phyloP scores from a whole-genome alignment of 805 yeast genomes.

The Ogataea philodendri region DNA sequence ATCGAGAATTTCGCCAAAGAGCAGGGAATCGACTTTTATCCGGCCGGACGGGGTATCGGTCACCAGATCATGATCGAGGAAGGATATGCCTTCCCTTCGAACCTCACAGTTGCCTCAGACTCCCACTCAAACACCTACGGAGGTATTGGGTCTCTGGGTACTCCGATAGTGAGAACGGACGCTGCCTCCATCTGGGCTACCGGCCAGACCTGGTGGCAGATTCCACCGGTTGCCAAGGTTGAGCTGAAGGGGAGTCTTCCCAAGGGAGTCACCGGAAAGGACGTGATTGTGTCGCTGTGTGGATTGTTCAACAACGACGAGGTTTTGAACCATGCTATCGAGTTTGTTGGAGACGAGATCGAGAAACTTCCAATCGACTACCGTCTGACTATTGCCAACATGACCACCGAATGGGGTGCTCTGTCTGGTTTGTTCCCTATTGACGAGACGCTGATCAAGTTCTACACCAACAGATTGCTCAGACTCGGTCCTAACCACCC shows the following conservation, averaged over 20 bases:
- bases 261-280: constrained; percentile 90
- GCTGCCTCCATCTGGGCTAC: constrained; percentile 99
- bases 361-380: constrained; percentile 70
- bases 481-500: constrained; percentile 60
- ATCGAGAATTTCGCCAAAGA: constrained; percentile 85
- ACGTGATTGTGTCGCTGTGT: constrained; percentile 93
- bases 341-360: constrained; percentile 83
- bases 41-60: constrained; percentile 99
- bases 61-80: constrained; percentile 99
- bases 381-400: constrained; percentile 89
- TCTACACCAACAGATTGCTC: constrained; percentile 65
- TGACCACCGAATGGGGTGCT: constrained; percentile 99
- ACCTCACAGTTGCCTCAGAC: constrained; percentile 93
- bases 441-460: constrained; percentile 70
- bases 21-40: constrained; percentile 94
- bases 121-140: constrained; percentile 98
- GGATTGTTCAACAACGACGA: constrained; percentile 91
- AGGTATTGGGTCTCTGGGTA: constrained; percentile 93
- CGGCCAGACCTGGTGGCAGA: constrained; percentile 99
- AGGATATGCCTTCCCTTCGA: constrained; percentile 95
- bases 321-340: constrained; percentile 90
- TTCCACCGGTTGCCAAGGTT: constrained; percentile 96
- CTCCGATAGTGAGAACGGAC: constrained; percentile 97
- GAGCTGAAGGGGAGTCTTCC: constrained; percentile 81
- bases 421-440: constrained; percentile 97